Evolutionary conservation across 2,329 filamentous ascomycete species (phyloP), one percentile per base, ranked within the genome.

Genomic region (Dryadomyces sulphureus): DNA sequence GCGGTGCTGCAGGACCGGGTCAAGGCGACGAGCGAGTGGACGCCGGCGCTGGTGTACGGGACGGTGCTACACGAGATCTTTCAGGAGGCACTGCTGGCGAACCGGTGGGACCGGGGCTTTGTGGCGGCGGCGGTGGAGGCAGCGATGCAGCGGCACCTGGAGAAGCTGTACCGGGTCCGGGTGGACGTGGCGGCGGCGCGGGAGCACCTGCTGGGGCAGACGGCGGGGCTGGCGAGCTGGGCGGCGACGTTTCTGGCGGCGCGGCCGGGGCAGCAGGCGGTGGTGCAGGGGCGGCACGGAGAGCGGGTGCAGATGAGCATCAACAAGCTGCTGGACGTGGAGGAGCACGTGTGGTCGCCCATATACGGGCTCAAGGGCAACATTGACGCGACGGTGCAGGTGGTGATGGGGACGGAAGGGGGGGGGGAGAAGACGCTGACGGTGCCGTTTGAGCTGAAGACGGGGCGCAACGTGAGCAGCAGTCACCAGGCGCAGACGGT

Each of bases 291-390:
- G 53, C 76, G 84, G 41, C 82, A 88, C 57, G 83, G 82, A 36
- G 77, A 82, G 45, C 82, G 80, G 53, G 77, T 82, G 11, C 81
- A 73, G 48, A 81, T 96, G 73, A 88, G 84, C 54, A 80, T 98
- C 54, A 93, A 81, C 56, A 98, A 96, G 59, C 69, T 98, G 24
- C 79, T 98, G 14, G 92, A 96, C 58, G 85, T 98, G 9, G 92
- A 98, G 60, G 92, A 98, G 61, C 92, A 96, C 58, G 80, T 98
- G 24, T 98, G 92, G 92, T 96, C 90, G 7, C 92, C 92, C 0
- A 90, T 88, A 77, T 98, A 94, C 59, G 92, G 92, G 0, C 69
- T 98, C 16, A 98, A 98, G 61, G 92, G 92, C 25, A 98, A 96
- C 55, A 92, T 98, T 49, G 92, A 98, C 64, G 92, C 92, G 24